phyloP scores from a whole-genome alignment of 2,329 filamentous ascomycete species.

The Byssothecium circinans region DNA sequence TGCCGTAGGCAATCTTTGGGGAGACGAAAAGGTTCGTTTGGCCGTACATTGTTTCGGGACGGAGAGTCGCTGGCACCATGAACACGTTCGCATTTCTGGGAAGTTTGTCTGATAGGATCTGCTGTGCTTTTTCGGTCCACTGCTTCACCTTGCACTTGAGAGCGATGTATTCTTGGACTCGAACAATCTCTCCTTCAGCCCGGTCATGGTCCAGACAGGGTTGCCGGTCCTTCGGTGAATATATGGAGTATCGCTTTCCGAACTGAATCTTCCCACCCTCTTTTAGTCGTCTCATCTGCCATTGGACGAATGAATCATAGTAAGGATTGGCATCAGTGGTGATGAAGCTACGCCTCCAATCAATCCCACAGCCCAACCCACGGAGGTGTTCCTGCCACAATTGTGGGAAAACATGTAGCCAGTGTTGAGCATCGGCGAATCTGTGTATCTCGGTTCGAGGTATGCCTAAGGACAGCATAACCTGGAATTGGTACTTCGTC shows the following conservation, averaged over 20 bases:
- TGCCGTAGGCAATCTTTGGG: no score
- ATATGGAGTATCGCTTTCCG: conserved; percentile 86
- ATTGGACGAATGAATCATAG: conserved; percentile 91
- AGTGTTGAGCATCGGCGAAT: conserved; percentile 86
- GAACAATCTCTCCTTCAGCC: no score
- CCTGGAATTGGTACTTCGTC: conserved; percentile 94
- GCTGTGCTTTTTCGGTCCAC: no score
- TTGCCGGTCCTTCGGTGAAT: conserved; percentile 85
- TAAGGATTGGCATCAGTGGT: conserved; percentile 97
- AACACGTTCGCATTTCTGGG: no score
- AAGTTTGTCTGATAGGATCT: no score
- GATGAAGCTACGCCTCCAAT: conserved; percentile 90
- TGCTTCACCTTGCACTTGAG: no score
- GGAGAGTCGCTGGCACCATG: no score
- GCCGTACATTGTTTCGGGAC: no score
- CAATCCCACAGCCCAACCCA: conserved; percentile 81
- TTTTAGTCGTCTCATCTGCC: conserved; percentile 94
- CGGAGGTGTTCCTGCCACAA: conserved; percentile 77
- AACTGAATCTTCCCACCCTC: conserved; percentile 92
- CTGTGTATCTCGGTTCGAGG: conserved; percentile 85
- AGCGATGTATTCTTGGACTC: no score
- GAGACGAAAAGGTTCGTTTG: no score
- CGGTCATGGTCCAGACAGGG: no score
- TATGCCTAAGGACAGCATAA: conserved; percentile 89
- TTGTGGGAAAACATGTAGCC: conserved; percentile 88